Conservation (phyloP, 441 rosid genomes). For the Sinapis alba region DNA sequence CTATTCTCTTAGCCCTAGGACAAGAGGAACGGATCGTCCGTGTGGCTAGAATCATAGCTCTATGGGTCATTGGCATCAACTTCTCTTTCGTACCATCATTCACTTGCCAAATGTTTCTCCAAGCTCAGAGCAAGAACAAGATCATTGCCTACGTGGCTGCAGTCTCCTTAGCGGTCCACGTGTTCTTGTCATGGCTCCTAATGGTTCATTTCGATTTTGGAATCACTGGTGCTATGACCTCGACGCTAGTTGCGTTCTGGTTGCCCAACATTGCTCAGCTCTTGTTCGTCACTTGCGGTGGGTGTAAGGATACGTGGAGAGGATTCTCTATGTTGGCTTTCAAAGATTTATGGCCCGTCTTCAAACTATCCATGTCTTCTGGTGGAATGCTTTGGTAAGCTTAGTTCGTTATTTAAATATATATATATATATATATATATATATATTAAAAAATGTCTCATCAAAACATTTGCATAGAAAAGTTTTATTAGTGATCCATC, state of each 20-base stretch:
- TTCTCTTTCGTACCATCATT: not conserved
- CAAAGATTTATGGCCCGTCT: not conserved
- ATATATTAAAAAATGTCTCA: not conserved
- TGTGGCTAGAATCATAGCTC: not conserved
- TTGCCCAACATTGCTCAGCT: not conserved
- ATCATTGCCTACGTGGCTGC: not conserved
- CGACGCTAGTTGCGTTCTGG: not conserved
- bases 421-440: no score
- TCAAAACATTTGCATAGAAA: not conserved
- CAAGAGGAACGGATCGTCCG: not conserved
- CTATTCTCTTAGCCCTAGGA: not conserved
- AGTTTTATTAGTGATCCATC: constrained; percentile 6
- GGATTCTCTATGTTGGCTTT: not conserved
- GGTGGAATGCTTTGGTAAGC: not conserved
- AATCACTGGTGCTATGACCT: not conserved
- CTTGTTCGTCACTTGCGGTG: not conserved
- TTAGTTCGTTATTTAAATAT: not conserved
- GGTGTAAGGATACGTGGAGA: not conserved
- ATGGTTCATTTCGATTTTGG: not conserved
- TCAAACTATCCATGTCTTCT: not conserved
- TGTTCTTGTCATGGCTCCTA: not conserved
- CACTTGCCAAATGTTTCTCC: not conserved
- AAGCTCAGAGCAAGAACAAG: not conserved
- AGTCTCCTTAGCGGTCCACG: not conserved
- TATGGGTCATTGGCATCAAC: not conserved